Evolutionary conservation across 2,329 filamentous ascomycete genomes (phyloP).

Genomic region (Xylaria polymorpha): DNA sequence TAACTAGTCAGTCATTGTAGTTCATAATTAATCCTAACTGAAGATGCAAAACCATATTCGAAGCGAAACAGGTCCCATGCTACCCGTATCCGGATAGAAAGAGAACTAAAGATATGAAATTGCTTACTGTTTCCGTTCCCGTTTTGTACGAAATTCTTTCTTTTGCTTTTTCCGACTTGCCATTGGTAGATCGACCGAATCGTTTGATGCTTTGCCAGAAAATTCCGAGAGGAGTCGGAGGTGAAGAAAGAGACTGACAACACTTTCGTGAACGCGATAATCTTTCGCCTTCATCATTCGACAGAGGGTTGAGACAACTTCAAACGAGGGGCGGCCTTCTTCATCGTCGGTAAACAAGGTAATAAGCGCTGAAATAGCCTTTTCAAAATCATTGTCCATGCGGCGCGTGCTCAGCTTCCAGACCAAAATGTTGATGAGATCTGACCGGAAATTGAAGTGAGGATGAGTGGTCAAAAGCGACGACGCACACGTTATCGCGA

Average conservation of each 20-base stretch:
- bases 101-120: not conserved
- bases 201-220: constrained; percentile 81
- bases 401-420: constrained; percentile 80
- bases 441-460: constrained; percentile 95
- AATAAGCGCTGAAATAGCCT: constrained; percentile 82
- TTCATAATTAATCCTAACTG: not conserved
- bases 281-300: constrained; percentile 96
- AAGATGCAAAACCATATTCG: not conserved
- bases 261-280: constrained; percentile 84
- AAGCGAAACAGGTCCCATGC: not conserved
- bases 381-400: constrained; percentile 79
- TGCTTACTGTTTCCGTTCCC: constrained; percentile 72
- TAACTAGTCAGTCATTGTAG: constrained; percentile 48
- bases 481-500: constrained; percentile 89
- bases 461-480: constrained; percentile 83
- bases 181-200: constrained; percentile 72
- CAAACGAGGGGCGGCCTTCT: constrained; percentile 87
- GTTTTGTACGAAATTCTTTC: constrained; percentile 89
- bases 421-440: constrained; percentile 88
- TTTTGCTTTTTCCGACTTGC: constrained; percentile 76
- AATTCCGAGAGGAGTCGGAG: constrained; percentile 91
- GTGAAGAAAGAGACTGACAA: constrained; percentile 91
- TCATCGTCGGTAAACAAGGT: constrained; percentile 87
- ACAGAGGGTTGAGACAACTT: constrained; percentile 83
- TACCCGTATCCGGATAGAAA: not conserved